Percentiles rank a stretch among this genome's conserved stretches.
These are phyloP conservation scores for Mucor ambiguus DNA, from an alignment of 371 early-diverging fungal genomes.

Conservation along the genomic window DNA sequence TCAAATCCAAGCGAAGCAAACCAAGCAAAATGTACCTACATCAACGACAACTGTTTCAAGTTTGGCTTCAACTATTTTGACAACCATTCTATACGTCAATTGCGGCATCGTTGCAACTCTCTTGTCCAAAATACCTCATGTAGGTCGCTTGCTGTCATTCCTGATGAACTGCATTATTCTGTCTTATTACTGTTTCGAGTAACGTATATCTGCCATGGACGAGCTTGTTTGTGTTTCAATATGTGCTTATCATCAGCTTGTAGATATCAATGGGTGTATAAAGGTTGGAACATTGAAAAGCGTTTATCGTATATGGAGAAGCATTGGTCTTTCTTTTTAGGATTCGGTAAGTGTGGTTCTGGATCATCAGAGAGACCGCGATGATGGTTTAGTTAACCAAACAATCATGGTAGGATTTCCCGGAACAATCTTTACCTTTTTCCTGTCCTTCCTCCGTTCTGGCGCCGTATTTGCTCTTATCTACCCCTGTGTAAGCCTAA, in stretches of 20 bases:
- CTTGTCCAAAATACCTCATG: slow-evolving; percentile 36
- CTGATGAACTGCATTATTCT: slow-evolving; percentile 45
- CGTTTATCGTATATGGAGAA: slow-evolving; percentile 52
- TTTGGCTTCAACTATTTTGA: slow-evolving; percentile 41
- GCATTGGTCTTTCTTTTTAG: slow-evolving; percentile 59
- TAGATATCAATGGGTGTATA: slow-evolving; percentile 57
- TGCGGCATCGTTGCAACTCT: slow-evolving; percentile 39
- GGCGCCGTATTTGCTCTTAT: slow-evolving; percentile 51
- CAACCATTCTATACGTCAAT: slow-evolving; percentile 42
- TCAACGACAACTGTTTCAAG: slow-evolving; percentile 16
- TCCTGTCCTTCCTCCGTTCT: slow-evolving; percentile 47
- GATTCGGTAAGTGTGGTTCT: slow-evolving; percentile 42
- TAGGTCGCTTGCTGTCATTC: slow-evolving; percentile 44
- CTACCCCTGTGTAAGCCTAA: slow-evolving; percentile 51
- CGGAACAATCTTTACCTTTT: slow-evolving; percentile 48
- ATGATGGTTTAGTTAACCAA: not conserved
- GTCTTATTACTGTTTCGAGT: slow-evolving; percentile 53
- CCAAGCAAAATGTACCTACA: not conserved
- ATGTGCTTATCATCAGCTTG: not conserved
- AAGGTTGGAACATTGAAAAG: slow-evolving; percentile 54
- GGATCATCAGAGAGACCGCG: not conserved
- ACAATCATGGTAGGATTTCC: slow-evolving; percentile 32
- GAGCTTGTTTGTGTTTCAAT: not conserved
- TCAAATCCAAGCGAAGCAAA: slow-evolving; percentile 25
- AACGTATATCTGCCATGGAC: slow-evolving; percentile 9